phyloP scores from a whole-genome alignment of 164 flowering plant genomes.

The Vitis riparia region DNA sequence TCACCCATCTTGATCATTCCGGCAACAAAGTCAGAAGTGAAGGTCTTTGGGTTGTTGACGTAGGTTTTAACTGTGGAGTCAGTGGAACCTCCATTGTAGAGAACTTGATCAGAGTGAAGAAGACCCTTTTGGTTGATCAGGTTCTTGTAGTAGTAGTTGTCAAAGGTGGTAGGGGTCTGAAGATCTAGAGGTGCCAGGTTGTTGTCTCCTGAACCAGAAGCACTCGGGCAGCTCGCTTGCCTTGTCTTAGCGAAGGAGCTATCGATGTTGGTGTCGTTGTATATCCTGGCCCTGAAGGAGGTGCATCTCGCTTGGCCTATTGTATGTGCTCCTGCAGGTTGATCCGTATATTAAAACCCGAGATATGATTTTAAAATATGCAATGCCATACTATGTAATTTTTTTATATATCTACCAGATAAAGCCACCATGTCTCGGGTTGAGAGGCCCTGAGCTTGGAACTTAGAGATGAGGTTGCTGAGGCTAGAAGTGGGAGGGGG shows the following conservation, averaged over 20 bases:
- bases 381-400: neutral
- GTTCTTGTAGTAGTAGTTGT: conserved; percentile 36
- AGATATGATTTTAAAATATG: no score
- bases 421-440: conserved; percentile 49
- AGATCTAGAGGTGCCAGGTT: conserved; percentile 36
- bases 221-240: conserved; percentile 24
- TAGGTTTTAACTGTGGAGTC: conserved; percentile 34
- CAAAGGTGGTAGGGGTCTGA: conserved; percentile 26
- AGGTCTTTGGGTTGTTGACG: conserved; percentile 11
- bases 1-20: conserved; percentile 55
- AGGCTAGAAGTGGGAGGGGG: conserved; percentile 45
- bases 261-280: conserved; percentile 42
- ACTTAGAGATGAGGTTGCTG: conserved; percentile 28
- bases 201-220: conserved; percentile 31
- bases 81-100: conserved; percentile 37
- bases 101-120: conserved; percentile 42
- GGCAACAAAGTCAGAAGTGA: conserved; percentile 24
- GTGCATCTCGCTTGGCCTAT: conserved; percentile 44
- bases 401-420: conserved; percentile 25
- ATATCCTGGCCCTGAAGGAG: conserved; percentile 30
- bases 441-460: conserved; percentile 40
- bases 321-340: conserved; percentile 34
- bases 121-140: conserved; percentile 33
- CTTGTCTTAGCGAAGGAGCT: conserved; percentile 21
- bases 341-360: no score